Base-by-base conservation (phyloP, 2,329 filamentous ascomycete species). In the Phialocephala sp. region DNA sequence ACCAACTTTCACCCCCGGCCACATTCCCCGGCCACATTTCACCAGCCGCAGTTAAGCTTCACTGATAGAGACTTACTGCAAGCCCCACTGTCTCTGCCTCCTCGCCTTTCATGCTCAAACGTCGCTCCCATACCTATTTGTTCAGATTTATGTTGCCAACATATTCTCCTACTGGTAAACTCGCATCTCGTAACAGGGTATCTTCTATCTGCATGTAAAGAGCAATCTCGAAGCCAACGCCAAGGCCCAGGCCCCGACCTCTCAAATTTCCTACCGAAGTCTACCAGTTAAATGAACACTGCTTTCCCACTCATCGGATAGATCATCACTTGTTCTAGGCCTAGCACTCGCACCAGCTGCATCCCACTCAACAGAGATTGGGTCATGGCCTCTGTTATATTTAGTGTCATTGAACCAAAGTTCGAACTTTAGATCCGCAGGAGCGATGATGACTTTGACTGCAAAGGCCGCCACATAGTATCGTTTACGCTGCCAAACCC, bases 361-460 rank as follows among this genome's bases (percentile, higher is more conserved):
- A 45, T 66, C 66, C 66, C 60, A 68, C 35, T 68, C 47, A 18
- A 66, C 45, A 6, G 59, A 60, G 18, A 68, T n/a, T 18, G 63
- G 57, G 4, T 68, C 60, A 59, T 66, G 66, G 20, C 57, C 50
- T 45, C 66, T 35, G 43, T 66, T 66, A 20, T 66, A 81, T 68
- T 72, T 76, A 27, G 76, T 72, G 1, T 79, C 79, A 0, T 72
- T 77, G 64, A 80, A 81, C 80, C 80, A 83, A 2, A 82, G 68
- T 66, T 80, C 79, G 55, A 82, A 82, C 6, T 75, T 72, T 41
- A 89, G 75, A 63, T 89, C 86, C 0, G 87, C 82, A 0, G 84
- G 81, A 0, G 84, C 85, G 3, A 85, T 82, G 41, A 86, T 78
- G 4, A 86, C 84, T 63, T 85, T 81, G 0, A 88, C 80, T 59